Evolutionary conservation across 768 basidiomycete species (phyloP), one percentile per base, ranked within the genome.

Genomic region (Pisolithus tinctorius): DNA sequence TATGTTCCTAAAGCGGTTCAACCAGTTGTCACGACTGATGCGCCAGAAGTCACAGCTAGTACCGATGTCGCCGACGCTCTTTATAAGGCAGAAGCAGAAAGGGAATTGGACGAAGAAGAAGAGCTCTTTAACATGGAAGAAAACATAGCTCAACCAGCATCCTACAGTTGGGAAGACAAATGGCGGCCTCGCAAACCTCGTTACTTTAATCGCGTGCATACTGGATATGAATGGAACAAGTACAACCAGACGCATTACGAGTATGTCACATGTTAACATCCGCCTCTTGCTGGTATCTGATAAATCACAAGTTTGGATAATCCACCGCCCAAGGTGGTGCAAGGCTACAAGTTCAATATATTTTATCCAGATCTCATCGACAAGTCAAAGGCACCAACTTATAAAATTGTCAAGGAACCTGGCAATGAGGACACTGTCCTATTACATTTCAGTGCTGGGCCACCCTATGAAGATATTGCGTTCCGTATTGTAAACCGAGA

Each of bases 231-330:
- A 67, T 99, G 96, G 96, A 98, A 95, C 76, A 98, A 97, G 74
- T 99, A 98, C 69, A 98, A 98, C 68, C 95, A 98, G 68, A 98
- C 96, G 4, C 96, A 98, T 71, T 99, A 98, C 69, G 96, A 97
- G 92, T 95, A 73, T 57, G 20, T 50, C 41, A 45, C 13, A 13
- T 20, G 42, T 52, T 10, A 17, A 11, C 42, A 45, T 38, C 53
- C 11, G 17, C 29, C 14, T 51, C n/a, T 47, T 34, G n/a, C 29
- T 17, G 13, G 42, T 52, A 50, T 38, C 38, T 60, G 41, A 55
- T 53, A 67, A 11, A 23, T 49, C 45, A 52, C 46, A 9, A 95
- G 93, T 65, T 89, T 91, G 59, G 96, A 98, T 63, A 99, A 99
- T 66, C 96, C 96, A 42, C 96, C 96, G 26, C 96, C 96, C 8